Evolutionary conservation across 2,329 filamentous ascomycete species (phyloP), one percentile per base, ranked within the genome.

Genomic region (Tympanopsis confertula): DNA sequence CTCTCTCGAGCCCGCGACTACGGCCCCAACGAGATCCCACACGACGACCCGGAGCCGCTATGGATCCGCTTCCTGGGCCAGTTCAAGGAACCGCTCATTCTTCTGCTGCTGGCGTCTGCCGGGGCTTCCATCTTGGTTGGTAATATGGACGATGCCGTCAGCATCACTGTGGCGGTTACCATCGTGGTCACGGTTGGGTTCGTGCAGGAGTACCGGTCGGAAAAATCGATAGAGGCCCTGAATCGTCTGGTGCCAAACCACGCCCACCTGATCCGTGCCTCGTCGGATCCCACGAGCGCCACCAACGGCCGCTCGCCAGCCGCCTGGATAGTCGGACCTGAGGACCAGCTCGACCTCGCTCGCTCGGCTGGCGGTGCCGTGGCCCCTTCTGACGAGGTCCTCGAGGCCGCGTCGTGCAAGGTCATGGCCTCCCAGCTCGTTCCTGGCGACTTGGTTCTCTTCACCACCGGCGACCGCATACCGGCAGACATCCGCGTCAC

Each of bases 121-220:
- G 81, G 73, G 14, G 82, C 94, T 28, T 96, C 89, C 0, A 75
- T 96, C 36, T 60, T 96, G 33, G 82, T 98, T 57, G 87, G 88
- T 37, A 98, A 98, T 53, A 78, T 81, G 53, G 89, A 96, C 50
- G 93, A 98, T 62, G 89, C 89, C 4, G 65, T 98, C 50, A 96
- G 89, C 58, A 98, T 98, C 52, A 84, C 89, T 0, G 79, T 94
- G 20, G 91, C 91, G 2, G 91, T 98, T 17, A 94, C 88, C 19
- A 98, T 98, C 48, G 91, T 98, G 4, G 88, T 98, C 18, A 83
- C 82, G 0, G 91, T 98, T 29, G 91, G 89, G 2, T 98, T 98
- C 49, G 78, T 96, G 38, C 91, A 98, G 56, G 91, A 98, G 61
- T 98, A 98, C 57, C 74, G 91, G 42, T 96, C 91, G 5, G 91